Evolutionary conservation across 2,329 filamentous ascomycete species (phyloP).

Genomic region (Fusarium sp.): DNA sequence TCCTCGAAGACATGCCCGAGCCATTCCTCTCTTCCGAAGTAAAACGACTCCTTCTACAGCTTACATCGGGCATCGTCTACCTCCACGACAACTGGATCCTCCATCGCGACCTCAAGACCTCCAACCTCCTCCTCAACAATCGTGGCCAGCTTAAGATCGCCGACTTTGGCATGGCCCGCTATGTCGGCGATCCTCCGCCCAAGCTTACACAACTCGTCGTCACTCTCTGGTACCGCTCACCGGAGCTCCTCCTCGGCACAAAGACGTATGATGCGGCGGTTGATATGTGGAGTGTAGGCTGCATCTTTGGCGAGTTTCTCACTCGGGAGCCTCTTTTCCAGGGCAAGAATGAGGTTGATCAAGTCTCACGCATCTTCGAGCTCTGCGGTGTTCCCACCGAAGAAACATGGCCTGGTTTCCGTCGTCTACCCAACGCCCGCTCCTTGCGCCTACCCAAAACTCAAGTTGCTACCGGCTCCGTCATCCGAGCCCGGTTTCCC

Average conservation of each 20-base stretch:
- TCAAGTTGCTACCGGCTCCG: conserved; percentile 55
- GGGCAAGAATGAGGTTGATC: conserved; percentile 92
- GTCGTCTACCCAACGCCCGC: conserved; percentile 86
- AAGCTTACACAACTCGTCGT: conserved; percentile 93
- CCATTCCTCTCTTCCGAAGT: conserved; percentile 93
- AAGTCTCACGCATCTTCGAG: conserved; percentile 87
- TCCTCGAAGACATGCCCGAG: conserved; percentile 94
- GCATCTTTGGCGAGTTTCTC: conserved; percentile 93
- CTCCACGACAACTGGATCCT: conserved; percentile 92
- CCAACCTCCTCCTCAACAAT: conserved; percentile 94
- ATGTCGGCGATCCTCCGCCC: conserved; percentile 80
- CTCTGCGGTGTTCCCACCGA: conserved; percentile 89
- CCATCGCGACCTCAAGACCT: conserved; percentile 93
- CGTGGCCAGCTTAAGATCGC: conserved; percentile 94
- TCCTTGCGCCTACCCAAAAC: conserved; percentile 75
- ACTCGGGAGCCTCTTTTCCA: conserved; percentile 85
- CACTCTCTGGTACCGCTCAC: conserved; percentile 95
- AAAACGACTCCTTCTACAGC: conserved; percentile 88
- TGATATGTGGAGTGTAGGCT: conserved; percentile 97
- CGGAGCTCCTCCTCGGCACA: conserved; percentile 87
- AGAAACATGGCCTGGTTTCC: conserved; percentile 86
- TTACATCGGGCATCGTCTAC: conserved; percentile 82
- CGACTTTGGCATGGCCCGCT: conserved; percentile 97
- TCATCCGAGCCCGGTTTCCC: conserved; percentile 83
- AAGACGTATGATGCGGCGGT: conserved; percentile 79